Evolutionary conservation across 2,329 filamentous ascomycete species (phyloP), one percentile per base, ranked within the genome.

Genomic region (Aspergillus neoniger): DNA sequence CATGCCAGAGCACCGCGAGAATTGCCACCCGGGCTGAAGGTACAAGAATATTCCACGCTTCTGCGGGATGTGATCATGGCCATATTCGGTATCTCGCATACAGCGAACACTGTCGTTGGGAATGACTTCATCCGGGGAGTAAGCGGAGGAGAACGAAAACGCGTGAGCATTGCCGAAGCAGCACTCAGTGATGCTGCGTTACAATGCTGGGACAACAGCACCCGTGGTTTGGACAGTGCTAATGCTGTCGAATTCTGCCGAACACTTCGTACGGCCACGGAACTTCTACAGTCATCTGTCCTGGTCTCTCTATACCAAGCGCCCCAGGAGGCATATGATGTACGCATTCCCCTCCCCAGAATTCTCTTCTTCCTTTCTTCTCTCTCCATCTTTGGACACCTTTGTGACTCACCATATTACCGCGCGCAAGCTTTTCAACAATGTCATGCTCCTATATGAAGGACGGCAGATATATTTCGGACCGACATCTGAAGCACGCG

Each of bases 371-470:
- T 30, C 28, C 25, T 28, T 3, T 28, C 25, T 28, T 7, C 25
- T 28, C 25, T 28, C 25, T 28, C 8, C 7, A 30, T 32, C 30
- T 4, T 32, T 4, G 30, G 2, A 32, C 4, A 12, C 10, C 9
- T 32, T 14, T 32, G 3, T 14, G 10, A 3, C 30, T 32, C 9
- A 32, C 30, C 30, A 32, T 12, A 32, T 5, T 3, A 32, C 30
- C 30, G 9, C 9, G 4, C 9, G 10, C 1, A 32, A 32, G 30
- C 72, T 83, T 12, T 91, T 91, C 63, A 88, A 91, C 72, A 90
- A 90, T 69, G 84, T 83, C 0, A 79, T 84, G 0, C 84, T 91
- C 0, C 77, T 91, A 0, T 90, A 91, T 68, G 86, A 52, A 38
- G 49, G 49, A 6, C 49, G 28, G 8, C 28, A 52, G 49, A 52